Conservation (phyloP, 192 early-diverging fungal genomes). For the Allomyces macrogynus region DNA sequence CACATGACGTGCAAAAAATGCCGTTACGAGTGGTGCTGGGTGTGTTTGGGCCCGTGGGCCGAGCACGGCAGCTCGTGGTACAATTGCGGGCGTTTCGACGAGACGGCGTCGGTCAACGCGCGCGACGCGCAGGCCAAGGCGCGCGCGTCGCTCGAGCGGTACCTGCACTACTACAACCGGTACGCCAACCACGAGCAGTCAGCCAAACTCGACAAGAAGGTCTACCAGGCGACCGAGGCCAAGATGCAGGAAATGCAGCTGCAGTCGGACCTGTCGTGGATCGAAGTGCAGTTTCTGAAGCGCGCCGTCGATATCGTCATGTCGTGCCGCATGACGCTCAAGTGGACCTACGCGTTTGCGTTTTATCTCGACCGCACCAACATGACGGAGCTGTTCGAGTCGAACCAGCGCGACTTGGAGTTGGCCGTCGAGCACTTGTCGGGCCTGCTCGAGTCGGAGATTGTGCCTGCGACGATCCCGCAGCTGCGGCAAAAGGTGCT, state of each 20-base stretch:
- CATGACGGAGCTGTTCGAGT: constrained; percentile 80
- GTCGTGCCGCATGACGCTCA: constrained; percentile 73
- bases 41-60: constrained; percentile 91
- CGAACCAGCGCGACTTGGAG: constrained; percentile 96
- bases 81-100: constrained; percentile 93
- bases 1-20: constrained; percentile 99
- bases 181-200: constrained; percentile 96
- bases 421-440: constrained; percentile 89
- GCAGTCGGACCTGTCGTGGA: constrained; percentile 77
- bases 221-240: constrained; percentile 66
- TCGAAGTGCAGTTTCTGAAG: constrained; percentile 92
- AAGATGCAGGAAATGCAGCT: constrained; percentile 96
- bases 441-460: constrained; percentile 71
- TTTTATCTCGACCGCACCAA: constrained; percentile 78
- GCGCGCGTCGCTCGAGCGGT: constrained; percentile 67
- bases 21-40: constrained; percentile 97
- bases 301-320: constrained; percentile 78
- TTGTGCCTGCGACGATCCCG: constrained; percentile 49
- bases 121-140: constrained; percentile 75
- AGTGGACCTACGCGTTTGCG: constrained; percentile 95
- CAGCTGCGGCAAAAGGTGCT: constrained; percentile 69
- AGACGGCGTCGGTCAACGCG: constrained; percentile 67
- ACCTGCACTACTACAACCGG: constrained; percentile 94
- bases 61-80: constrained; percentile 94
- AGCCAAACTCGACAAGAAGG: constrained; percentile 58